A percentile compares a stretch with the other conserved stretches of the same genome.
Conservation (phyloP, 306 rosid species). For the Luffa aegyptiaca region DNA sequence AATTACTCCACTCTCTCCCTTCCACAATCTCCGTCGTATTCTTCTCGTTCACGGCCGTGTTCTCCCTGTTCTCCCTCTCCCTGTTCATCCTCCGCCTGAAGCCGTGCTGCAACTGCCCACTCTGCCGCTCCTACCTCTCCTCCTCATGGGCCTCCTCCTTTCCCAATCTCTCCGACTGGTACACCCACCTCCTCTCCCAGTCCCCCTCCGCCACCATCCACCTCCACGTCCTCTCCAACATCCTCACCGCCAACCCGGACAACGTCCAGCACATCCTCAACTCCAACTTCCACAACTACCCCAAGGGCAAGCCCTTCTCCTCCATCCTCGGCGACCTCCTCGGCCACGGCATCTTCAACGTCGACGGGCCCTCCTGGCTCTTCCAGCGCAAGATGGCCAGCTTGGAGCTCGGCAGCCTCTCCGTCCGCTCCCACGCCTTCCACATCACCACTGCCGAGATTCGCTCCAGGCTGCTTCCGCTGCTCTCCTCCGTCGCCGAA, state of each 20-base stretch:
- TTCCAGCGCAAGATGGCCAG: slow-evolving; percentile 86
- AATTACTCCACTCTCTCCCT: slow-evolving; percentile 19
- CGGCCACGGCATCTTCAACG: slow-evolving; percentile 77
- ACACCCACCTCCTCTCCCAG: slow-evolving; percentile 47
- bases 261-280: slow-evolving; percentile 72
- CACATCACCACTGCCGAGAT: slow-evolving; percentile 38
- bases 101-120: slow-evolving; percentile 67
- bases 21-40: slow-evolving; percentile 26
- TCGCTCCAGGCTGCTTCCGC: slow-evolving; percentile 34
- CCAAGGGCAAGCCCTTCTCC: slow-evolving; percentile 69
- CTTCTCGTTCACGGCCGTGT: slow-evolving; percentile 51
- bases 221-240: slow-evolving; percentile 55
- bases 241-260: slow-evolving; percentile 52
- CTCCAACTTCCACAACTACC: slow-evolving; percentile 64
- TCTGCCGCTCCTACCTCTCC: slow-evolving; percentile 38
- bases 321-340: slow-evolving; percentile 71
- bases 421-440: slow-evolving; percentile 52
- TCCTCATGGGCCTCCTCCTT: slow-evolving; percentile 22
- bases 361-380: slow-evolving; percentile 57
- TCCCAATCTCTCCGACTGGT: slow-evolving; percentile 61
- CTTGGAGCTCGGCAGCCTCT: slow-evolving; percentile 51
- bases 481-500: slow-evolving; percentile 10
- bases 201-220: slow-evolving; percentile 52
- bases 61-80: slow-evolving; percentile 44
- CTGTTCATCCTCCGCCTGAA: slow-evolving; percentile 44